These are phyloP conservation scores for Pestalotiopsis fici DNA, from an alignment of 2,329 filamentous ascomycete genomes.

Conservation along the genomic window DNA sequence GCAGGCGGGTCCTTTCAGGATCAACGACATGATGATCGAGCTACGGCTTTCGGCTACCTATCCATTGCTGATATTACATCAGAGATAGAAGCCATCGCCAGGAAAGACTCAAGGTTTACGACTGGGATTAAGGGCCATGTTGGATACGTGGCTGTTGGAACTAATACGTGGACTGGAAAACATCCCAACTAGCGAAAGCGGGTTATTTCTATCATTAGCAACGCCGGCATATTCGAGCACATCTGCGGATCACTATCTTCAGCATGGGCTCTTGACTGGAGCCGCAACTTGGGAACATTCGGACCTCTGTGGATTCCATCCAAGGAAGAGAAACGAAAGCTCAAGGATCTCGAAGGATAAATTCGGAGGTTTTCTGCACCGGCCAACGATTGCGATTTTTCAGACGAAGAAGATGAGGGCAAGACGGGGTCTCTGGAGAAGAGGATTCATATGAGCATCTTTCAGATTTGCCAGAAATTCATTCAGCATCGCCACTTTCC, in stretches of 20 bases:
- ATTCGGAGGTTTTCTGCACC: background rate
- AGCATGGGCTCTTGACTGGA: background rate
- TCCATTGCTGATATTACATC: background rate
- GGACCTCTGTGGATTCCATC: background rate
- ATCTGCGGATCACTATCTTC: too few relatives aligned
- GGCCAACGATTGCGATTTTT: too few relatives aligned
- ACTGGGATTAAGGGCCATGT: background rate
- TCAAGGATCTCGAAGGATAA: background rate
- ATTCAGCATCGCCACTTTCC: background rate
- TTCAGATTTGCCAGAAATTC: background rate
- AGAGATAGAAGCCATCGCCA: background rate
- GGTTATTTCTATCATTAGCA: too few relatives aligned
- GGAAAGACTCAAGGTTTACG: background rate
- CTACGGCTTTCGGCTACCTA: background rate
- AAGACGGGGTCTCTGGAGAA: too few relatives aligned
- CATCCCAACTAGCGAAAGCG: too few relatives aligned
- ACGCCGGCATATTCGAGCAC: too few relatives aligned
- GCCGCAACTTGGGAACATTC: background rate
- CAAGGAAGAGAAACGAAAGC: background rate
- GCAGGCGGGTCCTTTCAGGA: background rate
- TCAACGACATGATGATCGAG: background rate
- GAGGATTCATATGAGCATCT: too few relatives aligned
- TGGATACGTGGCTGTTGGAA: background rate
- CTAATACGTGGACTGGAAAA: too few relatives aligned
- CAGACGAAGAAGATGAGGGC: too few relatives aligned